Evolutionary conservation across 2,329 filamentous ascomycete species (phyloP), one percentile per base, ranked within the genome.

Genomic region (Chalaropsis thielavioides): DNA sequence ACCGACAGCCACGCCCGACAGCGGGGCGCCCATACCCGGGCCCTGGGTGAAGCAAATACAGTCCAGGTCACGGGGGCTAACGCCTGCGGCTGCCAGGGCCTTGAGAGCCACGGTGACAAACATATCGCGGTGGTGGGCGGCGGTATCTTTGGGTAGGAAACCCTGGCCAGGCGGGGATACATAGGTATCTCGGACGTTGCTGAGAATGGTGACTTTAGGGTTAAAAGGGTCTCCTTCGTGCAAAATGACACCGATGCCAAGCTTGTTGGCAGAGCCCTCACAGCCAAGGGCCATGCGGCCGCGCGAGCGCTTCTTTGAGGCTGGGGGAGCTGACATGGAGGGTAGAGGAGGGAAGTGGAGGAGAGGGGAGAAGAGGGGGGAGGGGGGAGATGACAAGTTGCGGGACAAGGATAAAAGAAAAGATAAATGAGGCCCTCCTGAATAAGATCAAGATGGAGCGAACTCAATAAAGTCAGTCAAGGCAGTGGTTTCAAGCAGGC

Each of bases 251-350:
- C 94, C 94, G 66, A 97, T 87, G 70, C 92, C 94, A 63, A 99
- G 85, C 77, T 99, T 99, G 81, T 99, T 99, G 76, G 94, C 94
- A 66, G 90, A 96, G 74, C 94, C 92, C 79, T 99, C 94, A 73
- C 80, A 82, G 69, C 82, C 82, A 68, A 85, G 76, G 70, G 82
- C 80, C 68, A 83, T 79, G 72, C 80, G 80, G 66, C 77, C 63
- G 31, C 40, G 44, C 17, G 31, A 51, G 51, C 35, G 38, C 59
- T 64, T 64, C 38, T 69, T 72, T 65, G 35, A 65, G 69, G 73
- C 72, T 60, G 70, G 71, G 27, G 63, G 35, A 2, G 67, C 62
- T 51, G 59, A 24, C 59, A 61, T 61, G 24, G 15, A 27, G 46
- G 31, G 27, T 13, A 27, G 54, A 17, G 54, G 15, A 15, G 31